Percentiles rank a stretch among this genome's conserved stretches.
These are phyloP conservation scores for Metschnikowia proteae DNA, from an alignment of 805 yeast genomes.

Conservation along the genomic window DNA sequence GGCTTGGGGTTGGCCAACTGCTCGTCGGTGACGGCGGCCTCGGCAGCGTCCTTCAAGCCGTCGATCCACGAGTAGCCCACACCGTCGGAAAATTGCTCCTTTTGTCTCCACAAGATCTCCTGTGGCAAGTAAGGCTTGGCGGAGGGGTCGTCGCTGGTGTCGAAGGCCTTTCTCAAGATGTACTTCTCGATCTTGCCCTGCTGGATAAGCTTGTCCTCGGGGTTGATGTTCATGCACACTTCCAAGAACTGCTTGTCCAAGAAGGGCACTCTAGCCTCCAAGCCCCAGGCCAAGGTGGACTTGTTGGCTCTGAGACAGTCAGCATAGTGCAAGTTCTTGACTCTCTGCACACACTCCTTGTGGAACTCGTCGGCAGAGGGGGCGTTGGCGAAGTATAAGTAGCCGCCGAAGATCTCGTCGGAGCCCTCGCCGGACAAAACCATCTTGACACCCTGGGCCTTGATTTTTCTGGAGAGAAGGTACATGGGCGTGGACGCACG, in stretches of 20 bases:
- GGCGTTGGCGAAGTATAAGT: slow-evolving; percentile 94
- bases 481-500: slow-evolving; percentile 99
- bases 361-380: slow-evolving; percentile 94
- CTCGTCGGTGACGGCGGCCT: slow-evolving; percentile 81
- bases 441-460: slow-evolving; percentile 99
- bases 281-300: slow-evolving; percentile 99
- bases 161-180: slow-evolving; percentile 95
- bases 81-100: slow-evolving; percentile 99
- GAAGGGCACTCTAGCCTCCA: slow-evolving; percentile 99
- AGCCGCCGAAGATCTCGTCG: slow-evolving; percentile 98
- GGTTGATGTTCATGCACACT: slow-evolving; percentile 90
- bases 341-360: slow-evolving; percentile 90
- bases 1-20: slow-evolving; percentile 86
- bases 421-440: slow-evolving; percentile 98
- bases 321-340: slow-evolving; percentile 93
- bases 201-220: slow-evolving; percentile 83
- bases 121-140: slow-evolving; percentile 87
- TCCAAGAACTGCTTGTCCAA: slow-evolving; percentile 90
- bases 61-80: slow-evolving; percentile 99
- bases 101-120: slow-evolving; percentile 98
- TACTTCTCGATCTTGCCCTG: slow-evolving; percentile 89
- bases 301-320: slow-evolving; percentile 99
- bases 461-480: slow-evolving; percentile 89
- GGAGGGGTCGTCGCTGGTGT: slow-evolving; percentile 77
- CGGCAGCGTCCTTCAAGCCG: slow-evolving; percentile 93